Conservation (phyloP, 306 rosid genomes). For the Prunus campanulata region DNA sequence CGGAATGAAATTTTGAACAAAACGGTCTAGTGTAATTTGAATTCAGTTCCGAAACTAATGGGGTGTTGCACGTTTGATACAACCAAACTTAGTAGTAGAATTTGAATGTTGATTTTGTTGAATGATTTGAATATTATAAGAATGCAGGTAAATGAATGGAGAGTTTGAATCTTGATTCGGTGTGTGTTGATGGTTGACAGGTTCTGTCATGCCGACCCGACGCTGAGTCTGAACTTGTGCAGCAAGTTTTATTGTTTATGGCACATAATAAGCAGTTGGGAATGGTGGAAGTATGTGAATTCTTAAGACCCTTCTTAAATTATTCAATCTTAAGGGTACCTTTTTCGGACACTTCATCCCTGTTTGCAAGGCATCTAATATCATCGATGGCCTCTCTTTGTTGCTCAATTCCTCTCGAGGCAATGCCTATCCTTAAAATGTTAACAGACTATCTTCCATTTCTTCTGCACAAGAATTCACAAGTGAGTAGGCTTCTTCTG, state of each 20-base stretch:
- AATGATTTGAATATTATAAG: neutral
- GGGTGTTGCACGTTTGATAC: neutral
- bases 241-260: constrained; percentile 68
- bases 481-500: constrained; percentile 48
- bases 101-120: neutral
- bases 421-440: constrained; percentile 68
- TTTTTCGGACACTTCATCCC: constrained; percentile 43
- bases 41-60: neutral
- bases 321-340: constrained; percentile 56
- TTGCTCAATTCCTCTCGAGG: constrained; percentile 61
- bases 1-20: no score
- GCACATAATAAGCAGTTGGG: constrained; percentile 53
- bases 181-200: constrained; percentile 42
- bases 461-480: constrained; percentile 46
- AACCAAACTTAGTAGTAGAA: neutral
- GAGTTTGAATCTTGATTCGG: constrained; percentile 9
- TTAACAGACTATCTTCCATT: constrained; percentile 54
- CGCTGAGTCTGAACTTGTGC: constrained; percentile 76
- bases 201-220: constrained; percentile 61
- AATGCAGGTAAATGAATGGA: neutral
- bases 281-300: constrained; percentile 62
- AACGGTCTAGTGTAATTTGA: neutral
- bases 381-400: constrained; percentile 66
- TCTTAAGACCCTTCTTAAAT: constrained; percentile 62
- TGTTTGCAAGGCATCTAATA: constrained; percentile 55